Evolutionary conservation across 352 stramenopile species (phyloP), one percentile per base, ranked within the genome.

Genomic region (Saprolegnia parasitica): DNA sequence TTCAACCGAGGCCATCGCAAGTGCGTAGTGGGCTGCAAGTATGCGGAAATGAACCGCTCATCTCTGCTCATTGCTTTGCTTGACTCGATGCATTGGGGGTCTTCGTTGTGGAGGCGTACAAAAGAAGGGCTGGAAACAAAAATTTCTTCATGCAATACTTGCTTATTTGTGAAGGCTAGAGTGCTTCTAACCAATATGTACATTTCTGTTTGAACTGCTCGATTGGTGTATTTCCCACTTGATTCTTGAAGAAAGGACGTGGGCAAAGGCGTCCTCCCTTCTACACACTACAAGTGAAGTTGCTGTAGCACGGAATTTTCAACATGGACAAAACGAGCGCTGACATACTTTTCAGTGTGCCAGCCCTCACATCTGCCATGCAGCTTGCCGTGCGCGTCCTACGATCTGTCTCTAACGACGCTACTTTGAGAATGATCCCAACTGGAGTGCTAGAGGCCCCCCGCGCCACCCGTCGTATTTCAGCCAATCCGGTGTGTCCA

Each of bases 221-320:
- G n/a, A 46, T 54, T 32, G 5, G 13, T 58, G 15, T 62, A 70
- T 70, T 29, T 70, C 24, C 29, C 32, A 46, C 63, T 70, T 32
- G n/a, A 46, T 58, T 70, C 63, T 70, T 70, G 63, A 61, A 61
- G 42, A n/a, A 29, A 32, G 15, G n/a, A 56, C 29, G 42, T 15
- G n/a, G 54, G 37, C 29, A 35, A 70, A 39, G 21, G 26, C 63
- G 37, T 52, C 20, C n/a, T 24, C 24, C 24, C 63, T 61, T 70
- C 63, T 61, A 70, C 63, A 70, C 63, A 70, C 63, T 70, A 70
- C 24, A 61, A 70, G 63, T 70, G 32, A 52, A 32, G 21, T 70
- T 70, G 21, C 63, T 70, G 40, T 70, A 20, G 63, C 63, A 70
- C 63, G 29, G 46, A 62, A 49, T 62, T 62, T 70, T 70, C 63